Base-by-base conservation (phyloP, 1,139 yeast genomes). In the Hanseniaspora uvarum region DNA sequence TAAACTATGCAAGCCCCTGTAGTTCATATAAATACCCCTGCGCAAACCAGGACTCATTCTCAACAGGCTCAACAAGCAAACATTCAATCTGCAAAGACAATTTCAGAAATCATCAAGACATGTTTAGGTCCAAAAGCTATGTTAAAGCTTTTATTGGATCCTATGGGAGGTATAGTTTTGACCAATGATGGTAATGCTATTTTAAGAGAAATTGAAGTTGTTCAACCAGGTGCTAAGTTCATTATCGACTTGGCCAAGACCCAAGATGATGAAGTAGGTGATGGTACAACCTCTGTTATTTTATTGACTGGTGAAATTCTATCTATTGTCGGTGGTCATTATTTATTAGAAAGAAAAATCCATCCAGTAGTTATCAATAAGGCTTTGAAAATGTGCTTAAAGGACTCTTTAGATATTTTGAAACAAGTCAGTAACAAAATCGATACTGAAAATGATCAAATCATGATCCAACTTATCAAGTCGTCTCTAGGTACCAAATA, bases 71-170 rank as follows among this genome's bases (percentile, higher is more conserved):
- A 94, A 72, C 77, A 86, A 57, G 86, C 96, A 58, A 94, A 94
- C 66, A 92, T 94, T 70, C 87, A 96, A 8, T 98, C 99, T 1
- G 99, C 99, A 30, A 94, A 94, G 69, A 96, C 98, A 53, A 96
- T 89, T 48, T 94, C 96, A 0, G 97, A 92, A 68, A 89, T 94
- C 65, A 88, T 94, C 63, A 79, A 98, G 68, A 92, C 98, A 31
- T 94, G 98, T 76, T 76, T 92, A 57, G 99, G 99, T n/a, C 99
- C 99, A 53, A 89, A 89, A 70, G 98, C 98, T 46, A 92, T 92
- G 98, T 78, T 92, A 59, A 94, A 94, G 72, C 92, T 94, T 98
- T 75, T 94, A 56, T 75, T 94, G 60, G 99, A 94, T 68, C 98
- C 98, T 54, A 89, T 92, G 92, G 99, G 99, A 33, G 98, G 98